Base-by-base conservation (phyloP, 2,329 filamentous ascomycete species). In the Penicillium psychrosexuale region DNA sequence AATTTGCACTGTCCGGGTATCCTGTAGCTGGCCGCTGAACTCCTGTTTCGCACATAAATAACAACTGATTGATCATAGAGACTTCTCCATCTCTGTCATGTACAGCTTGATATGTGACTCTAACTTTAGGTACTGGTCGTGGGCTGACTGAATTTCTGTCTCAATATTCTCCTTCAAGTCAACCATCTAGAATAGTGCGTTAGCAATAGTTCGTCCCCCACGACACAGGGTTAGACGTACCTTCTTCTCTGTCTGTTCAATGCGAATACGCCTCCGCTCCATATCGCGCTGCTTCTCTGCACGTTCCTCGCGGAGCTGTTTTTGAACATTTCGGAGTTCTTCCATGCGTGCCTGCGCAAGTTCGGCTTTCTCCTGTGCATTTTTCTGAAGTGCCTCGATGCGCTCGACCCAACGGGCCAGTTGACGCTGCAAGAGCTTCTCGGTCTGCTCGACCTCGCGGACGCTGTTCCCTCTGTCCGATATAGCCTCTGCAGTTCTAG, bases 181-280 rank as follows among this genome's bases (percentile, higher is more conserved):
- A 45, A 89, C 86, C 93, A 97, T 99, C 92, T 97, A 61, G 19
- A 56, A 45, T 15, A 47, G 24, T 30, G 55, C 5, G 24, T 69
- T 62, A 70, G 66, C 60, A 56, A 42, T 34, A 15, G n/a, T 5
- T 4, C 22, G 4, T 34, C 13, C n/a, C 6, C 31, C 15, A 19
- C 8, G 5, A 0, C 9, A 47, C 9, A 5, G 42, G 7, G 8
- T 8, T 7, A 56, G 28, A 69, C 79, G 65, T 79, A 91, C 91
- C 89, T 97, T 97, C 79, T 97, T 97, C 82, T 97, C 93, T 8
- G 91, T 96, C 78, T 97, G 91, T 76, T 99, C 94, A 61, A 99
- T 97, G 57, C 92, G 82, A n/a, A 97, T 90, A 63, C 90, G 85
- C 66, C 92, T 82, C 69, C 89, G 86, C 78, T 99, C 94, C 77